Evolutionary conservation across 1,284 basidiomycete genomes (phyloP), one percentile per base, ranked within the genome.

Genomic region (Papiliotrema flavescens): DNA sequence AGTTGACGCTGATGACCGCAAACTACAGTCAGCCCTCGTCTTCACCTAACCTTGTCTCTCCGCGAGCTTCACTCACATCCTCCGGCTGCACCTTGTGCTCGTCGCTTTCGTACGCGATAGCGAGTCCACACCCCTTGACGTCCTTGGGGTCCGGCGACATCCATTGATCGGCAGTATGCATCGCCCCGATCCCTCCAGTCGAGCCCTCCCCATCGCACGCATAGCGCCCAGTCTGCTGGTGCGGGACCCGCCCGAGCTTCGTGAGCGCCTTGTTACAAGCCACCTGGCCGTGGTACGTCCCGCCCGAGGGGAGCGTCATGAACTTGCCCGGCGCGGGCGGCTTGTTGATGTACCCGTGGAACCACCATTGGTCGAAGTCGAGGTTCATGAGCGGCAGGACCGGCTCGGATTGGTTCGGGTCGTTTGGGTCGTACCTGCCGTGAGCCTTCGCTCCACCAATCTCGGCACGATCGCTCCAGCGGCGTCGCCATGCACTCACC

Each of bases 361-460:
- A 84, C 86, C 86, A 88, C 86, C 86, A 88, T 57, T 85, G 66
- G 22, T 80, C 61, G 67, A 86, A 87, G 2, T 80, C 64, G 63
- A 80, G 74, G 63, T 82, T 64, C 42, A 75, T 77, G 8, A 87
- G 78, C 2, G 85, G 85, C 2, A 79, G 75, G 26, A 84, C 82
- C 9, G 80, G 78, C n/a, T 72, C 62, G 23, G 50, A 51, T 44
- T 71, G 65, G 42, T 74, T 73, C 9, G 64, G 65, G 45, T 74
- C 65, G 17, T 52, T 46, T 1, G 64, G 62, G 41, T 70, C 59
- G 60, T 60, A 73, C 5, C 70, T 70, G 50, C 28, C n/a, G 23
- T 41, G 42, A 45, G 20, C 13, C 15, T 51, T 36, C 19, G 17
- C 26, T 35, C n/a, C 26, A 36, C n/a, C 7, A 37, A 43, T 19